Evolutionary conservation across 1,284 basidiomycete species (phyloP), one percentile per base, ranked within the genome.

Genomic region (Psilocybe mexicana): DNA sequence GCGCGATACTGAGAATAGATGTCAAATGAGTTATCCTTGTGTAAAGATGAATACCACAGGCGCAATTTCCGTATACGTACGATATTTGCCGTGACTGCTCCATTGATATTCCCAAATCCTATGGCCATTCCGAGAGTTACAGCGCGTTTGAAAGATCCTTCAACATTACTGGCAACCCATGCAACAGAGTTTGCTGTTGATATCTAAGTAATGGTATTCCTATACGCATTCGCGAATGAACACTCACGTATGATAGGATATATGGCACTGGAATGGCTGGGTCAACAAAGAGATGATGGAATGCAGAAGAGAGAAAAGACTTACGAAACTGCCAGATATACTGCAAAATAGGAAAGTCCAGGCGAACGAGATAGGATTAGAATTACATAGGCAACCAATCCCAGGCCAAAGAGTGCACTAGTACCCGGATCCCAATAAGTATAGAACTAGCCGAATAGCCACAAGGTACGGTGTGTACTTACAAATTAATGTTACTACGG

Each of bases 121-220:
- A 88, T 86, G 11, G 84, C 82, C 79, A 88, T 83, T 1, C 78
- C 89, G 8, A 90, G 76, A 0, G 86, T 83, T 2, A 88, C 87
- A 48, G 84, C 84, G n/a, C 88, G 83, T 65, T 90, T 90, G 70
- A 90, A 91, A 1, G 82, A 76, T 6, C 88, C 87, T 69, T 90
- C 87, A 36, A 86, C 78, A 67, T 88, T 89, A 60, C 85, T 83
- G 44, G 84, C 82, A 23, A 85, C 80, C 84, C 87, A 88, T 25
- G 87, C 83, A 4, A 87, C 80, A 23, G 85, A 82, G 71, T 90
- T 90, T 44, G 88, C 83, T 84, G 28, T 48, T 62, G 30, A 46
- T 43, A 14, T 28, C 46, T 51, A 43, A 61, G 35, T 52, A 18
- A 18, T 18, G 18, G 18, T 18, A 18, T 18, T 18, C 18, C 18